These are phyloP conservation scores for Ustilago cynodontis DNA, from an alignment of 1,284 basidiomycete species.

Conservation along the genomic window DNA sequence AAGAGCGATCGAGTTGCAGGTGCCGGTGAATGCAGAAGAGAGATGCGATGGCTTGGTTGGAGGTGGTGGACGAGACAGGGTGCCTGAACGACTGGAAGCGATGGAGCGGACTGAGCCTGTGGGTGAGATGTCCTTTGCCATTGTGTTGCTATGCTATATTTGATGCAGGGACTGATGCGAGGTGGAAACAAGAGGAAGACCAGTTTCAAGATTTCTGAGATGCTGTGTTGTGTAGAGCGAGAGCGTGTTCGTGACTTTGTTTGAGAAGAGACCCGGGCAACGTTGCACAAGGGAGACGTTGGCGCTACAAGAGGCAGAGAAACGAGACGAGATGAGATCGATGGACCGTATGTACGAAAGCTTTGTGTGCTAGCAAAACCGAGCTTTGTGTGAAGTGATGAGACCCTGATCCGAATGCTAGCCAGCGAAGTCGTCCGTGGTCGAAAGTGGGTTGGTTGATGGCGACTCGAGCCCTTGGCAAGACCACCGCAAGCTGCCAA, in stretches of 20 bases:
- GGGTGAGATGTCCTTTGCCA: conserved; percentile 17
- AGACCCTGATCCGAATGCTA: not conserved
- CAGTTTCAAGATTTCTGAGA: no score
- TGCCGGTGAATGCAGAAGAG: conserved; percentile 56
- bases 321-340: not conserved
- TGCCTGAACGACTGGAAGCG: conserved; percentile 28
- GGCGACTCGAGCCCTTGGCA: no score
- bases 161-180: not conserved
- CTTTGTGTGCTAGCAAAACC: not conserved
- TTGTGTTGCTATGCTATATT: conserved; percentile 1
- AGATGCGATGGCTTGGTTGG: conserved; percentile 60
- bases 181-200: no score
- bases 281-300: not conserved
- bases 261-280: no score
- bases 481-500: not conserved
- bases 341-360: not conserved
- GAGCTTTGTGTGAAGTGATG: not conserved
- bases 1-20: conserved; percentile 59
- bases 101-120: conserved; percentile 27
- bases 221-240: not conserved
- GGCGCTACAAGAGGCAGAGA: not conserved
- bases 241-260: not conserved
- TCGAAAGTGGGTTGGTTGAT: no score
- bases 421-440: no score
- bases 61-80: conserved; percentile 46